Evolutionary conservation across 1,139 yeast genomes (phyloP).

Genomic region (Blastobotrys proliferans): DNA sequence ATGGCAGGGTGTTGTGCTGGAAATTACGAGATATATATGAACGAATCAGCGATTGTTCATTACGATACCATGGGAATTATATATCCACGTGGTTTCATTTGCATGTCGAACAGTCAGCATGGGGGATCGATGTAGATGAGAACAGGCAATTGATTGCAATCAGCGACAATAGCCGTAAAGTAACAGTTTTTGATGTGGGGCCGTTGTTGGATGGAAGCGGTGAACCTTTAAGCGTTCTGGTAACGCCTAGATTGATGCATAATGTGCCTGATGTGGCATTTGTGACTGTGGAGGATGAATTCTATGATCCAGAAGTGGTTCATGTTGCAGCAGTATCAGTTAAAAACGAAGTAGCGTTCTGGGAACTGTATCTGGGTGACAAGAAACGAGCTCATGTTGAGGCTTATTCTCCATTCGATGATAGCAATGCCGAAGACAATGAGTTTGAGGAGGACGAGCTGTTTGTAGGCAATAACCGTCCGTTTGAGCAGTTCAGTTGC

Average conservation of each 20-base stretch:
- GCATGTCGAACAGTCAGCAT: conserved; percentile 47
- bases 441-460: neutral
- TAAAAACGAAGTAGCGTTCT: conserved; percentile 26
- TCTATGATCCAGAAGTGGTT: conserved; percentile 16
- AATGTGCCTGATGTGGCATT: conserved; percentile 59
- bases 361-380: conserved; percentile 23
- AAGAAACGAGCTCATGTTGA: conserved; percentile 17
- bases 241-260: conserved; percentile 46
- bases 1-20: conserved; percentile 42
- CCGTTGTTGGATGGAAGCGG: conserved; percentile 10
- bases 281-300: conserved; percentile 27
- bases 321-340: conserved; percentile 28
- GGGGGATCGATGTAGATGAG: conserved; percentile 58
- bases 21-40: too few species aligned
- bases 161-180: conserved; percentile 52
- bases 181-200: conserved; percentile 10
- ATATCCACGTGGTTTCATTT: conserved; percentile 39
- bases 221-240: neutral
- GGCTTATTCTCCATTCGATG: conserved; percentile 27
- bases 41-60: too few species aligned
- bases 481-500: neutral
- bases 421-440: conserved; percentile 18
- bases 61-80: too few species aligned
- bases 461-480: neutral
- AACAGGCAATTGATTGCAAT: conserved; percentile 43